Percentiles rank a stretch among this genome's conserved stretches.
phyloP scores from a whole-genome alignment of 257 asterid genomes.

The Scutellaria barbata region DNA sequence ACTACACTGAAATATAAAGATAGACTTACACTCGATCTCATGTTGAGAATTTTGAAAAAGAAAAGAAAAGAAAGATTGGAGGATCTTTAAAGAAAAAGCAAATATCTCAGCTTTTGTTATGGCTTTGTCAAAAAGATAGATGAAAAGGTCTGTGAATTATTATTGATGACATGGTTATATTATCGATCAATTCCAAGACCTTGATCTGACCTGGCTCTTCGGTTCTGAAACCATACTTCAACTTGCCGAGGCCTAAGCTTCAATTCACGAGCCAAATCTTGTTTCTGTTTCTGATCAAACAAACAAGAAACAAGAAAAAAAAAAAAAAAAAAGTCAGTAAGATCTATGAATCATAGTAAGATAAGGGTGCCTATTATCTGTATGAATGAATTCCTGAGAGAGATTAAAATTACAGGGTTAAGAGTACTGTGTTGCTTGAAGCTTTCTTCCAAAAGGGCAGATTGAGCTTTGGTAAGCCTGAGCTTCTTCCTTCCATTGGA shows the following conservation, averaged over 20 bases:
- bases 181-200: not conserved
- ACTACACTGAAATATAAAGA: too few species aligned
- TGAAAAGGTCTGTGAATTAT: not conserved
- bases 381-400: not conserved
- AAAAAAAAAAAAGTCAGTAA: slow-evolving; percentile 1
- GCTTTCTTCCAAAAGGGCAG: slow-evolving; percentile 62
- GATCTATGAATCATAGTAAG: not conserved
- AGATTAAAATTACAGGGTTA: slow-evolving; percentile 49
- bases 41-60: not conserved
- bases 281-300: slow-evolving; percentile 71
- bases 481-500: slow-evolving; percentile 55
- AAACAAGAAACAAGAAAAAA: not conserved
- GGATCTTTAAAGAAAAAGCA: slow-evolving; percentile 18
- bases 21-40: too few species aligned
- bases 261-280: slow-evolving; percentile 65
- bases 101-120: not conserved
- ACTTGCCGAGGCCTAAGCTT: slow-evolving; percentile 87
- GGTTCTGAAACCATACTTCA: slow-evolving; percentile 98
- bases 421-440: slow-evolving; percentile 65
- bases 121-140: not conserved
- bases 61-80: not conserved
- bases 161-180: not conserved
- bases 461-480: slow-evolving; percentile 55
- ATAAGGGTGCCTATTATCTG: not conserved
- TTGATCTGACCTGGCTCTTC: slow-evolving; percentile 75